Evolutionary conservation across 441 rosid species (phyloP), one percentile per base, ranked within the genome.

Genomic region (Kokia cookei): DNA sequence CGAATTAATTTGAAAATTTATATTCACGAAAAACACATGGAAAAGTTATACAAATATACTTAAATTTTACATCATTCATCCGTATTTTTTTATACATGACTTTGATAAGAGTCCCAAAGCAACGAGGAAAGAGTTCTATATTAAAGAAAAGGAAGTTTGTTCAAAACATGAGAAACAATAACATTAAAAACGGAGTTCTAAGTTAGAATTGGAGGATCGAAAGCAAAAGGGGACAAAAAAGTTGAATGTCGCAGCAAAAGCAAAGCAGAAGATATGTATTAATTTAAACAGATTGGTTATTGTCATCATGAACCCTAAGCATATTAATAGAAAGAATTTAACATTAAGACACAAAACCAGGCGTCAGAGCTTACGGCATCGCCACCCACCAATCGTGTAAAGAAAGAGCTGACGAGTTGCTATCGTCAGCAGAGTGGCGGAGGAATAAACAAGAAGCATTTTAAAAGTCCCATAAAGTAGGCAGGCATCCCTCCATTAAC

Each of bases 311-410:
- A 60, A n/a, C 37, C 27, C 35, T 45, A 7, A 32, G 19, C 19
- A 5, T 72, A 32, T 32, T 32, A 32, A 32, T 32, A 32, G 4
- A 32, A 32, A 32, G 37, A 32, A 32, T 32, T 32, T 45, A 3
- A 24, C 27, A 11, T 58, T 45, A 17, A 29, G 8, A 58, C 65
- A 53, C 61, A 45, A 72, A 67, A 67, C 17, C 13, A 45, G 54
- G 11, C 75, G 77, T 73, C 77, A 80, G 65, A 76, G 77, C 73
- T 76, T 73, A 63, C 83, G 77, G 74, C 29, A 13, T 69, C 29
- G 29, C 60, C 59, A 53, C 64, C 72, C 60, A 32, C 37, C 37
- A 32, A 32, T 32, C 6, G 6, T 32, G 37, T 32, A 10, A 43
- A 60, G 60, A 53, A 26, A 15, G 4, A 27, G 57, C 69, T 73